Evolutionary conservation across 73 alveolate genomes (phyloP).

Genomic region (Paramecium octaurelia): DNA sequence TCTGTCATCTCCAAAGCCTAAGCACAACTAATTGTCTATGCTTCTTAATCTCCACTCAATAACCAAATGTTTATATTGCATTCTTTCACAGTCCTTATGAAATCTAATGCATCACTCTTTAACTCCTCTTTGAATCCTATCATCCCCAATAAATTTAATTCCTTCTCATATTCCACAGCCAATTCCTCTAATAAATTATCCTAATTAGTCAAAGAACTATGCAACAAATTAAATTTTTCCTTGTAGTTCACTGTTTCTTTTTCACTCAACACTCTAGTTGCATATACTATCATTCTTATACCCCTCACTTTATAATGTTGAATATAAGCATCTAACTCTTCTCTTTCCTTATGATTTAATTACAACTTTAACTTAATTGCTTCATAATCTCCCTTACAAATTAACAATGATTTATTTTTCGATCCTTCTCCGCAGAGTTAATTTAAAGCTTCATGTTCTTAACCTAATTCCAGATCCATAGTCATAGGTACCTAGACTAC

Average conservation of each 20-base stretch:
- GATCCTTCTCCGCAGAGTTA: constrained; percentile 37
- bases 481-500: background rate
- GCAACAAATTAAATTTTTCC: background rate
- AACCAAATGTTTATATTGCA: constrained; percentile 53
- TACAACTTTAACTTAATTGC: background rate
- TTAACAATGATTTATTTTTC: background rate
- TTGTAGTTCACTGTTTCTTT: constrained; percentile 4
- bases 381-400: constrained; percentile 48
- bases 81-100: background rate
- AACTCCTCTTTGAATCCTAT: constrained; percentile 57
- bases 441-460: background rate
- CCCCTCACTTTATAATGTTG: constrained; percentile 43
- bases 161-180: constrained; percentile 36
- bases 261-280: constrained; percentile 32
- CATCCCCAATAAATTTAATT: constrained; percentile 43
- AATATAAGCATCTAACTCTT: constrained; percentile 17
- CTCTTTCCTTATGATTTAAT: constrained; percentile 38
- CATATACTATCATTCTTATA: constrained; percentile 33
- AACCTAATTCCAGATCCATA: background rate
- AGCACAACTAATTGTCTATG: constrained; percentile 48
- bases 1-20: constrained; percentile 24
- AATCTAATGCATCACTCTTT: constrained; percentile 30
- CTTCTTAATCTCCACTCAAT: constrained; percentile 40
- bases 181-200: constrained; percentile 31
- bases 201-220: constrained; percentile 42